Conservation (phyloP, 345 rosid genomes). For the Hevea brasiliensis region DNA sequence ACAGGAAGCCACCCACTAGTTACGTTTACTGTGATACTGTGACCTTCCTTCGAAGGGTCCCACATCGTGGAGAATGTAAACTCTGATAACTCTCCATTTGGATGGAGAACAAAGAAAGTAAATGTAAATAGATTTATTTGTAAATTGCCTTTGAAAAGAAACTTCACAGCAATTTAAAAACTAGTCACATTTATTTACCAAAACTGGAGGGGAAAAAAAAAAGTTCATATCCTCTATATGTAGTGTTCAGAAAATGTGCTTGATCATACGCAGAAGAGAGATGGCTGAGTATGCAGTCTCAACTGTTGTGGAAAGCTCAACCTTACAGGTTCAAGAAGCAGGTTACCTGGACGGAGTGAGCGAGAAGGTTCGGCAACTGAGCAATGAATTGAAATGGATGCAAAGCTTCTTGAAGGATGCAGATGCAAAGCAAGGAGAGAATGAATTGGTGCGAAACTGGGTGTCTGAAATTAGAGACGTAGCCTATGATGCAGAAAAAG, state of each 20-base stretch:
- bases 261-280: not conserved
- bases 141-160: not conserved
- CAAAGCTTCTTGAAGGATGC: constrained; percentile 22
- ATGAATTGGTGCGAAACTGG: constrained; percentile 13
- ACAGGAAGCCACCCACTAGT: too few relatives aligned
- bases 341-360: not conserved
- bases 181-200: not conserved
- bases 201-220: not conserved
- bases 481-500: constrained; percentile 15
- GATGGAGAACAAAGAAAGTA: too few relatives aligned
- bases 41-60: too few relatives aligned
- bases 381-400: constrained; percentile 2
- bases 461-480: constrained; percentile 11
- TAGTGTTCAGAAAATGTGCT: not conserved
- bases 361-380: not conserved
- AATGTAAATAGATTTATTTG: too few relatives aligned
- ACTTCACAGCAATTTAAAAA: not conserved
- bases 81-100: too few relatives aligned
- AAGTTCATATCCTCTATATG: not conserved
- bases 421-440: constrained; percentile 14
- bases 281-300: constrained; percentile 6
- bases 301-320: not conserved
- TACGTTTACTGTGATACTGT: too few relatives aligned
- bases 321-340: not conserved
- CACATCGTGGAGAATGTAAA: too few relatives aligned